A percentile compares a stretch with the other conserved stretches of the same genome.
These are phyloP conservation scores for Tolypocladium tropicale DNA, from an alignment of 2,329 filamentous ascomycete genomes.

Conservation along the genomic window DNA sequence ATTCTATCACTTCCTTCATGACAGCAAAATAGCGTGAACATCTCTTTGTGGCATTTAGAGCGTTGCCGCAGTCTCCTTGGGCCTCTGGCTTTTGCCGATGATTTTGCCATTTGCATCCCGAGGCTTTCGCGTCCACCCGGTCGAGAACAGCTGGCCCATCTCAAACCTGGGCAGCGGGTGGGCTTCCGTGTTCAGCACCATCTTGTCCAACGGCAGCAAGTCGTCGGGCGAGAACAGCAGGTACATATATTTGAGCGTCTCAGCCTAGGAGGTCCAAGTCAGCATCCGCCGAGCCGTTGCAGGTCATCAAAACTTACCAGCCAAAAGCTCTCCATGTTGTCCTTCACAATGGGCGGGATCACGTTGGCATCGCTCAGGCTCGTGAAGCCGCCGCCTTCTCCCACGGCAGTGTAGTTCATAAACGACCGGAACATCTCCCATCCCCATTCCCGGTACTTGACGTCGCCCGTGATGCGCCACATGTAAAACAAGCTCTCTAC, in stretches of 20 bases:
- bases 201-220: slow-evolving; percentile 70
- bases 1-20: background rate
- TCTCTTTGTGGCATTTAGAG: background rate
- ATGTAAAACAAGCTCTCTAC: slow-evolving; percentile 97
- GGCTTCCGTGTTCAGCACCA: slow-evolving; percentile 94
- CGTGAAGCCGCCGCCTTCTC: slow-evolving; percentile 71
- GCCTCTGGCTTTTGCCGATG: slow-evolving; percentile 6
- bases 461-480: slow-evolving; percentile 93
- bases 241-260: slow-evolving; percentile 97
- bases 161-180: slow-evolving; percentile 85
- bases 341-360: slow-evolving; percentile 57
- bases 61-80: background rate
- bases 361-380: slow-evolving; percentile 65
- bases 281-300: background rate
- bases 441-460: slow-evolving; percentile 86
- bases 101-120: slow-evolving; percentile 37
- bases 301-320: slow-evolving; percentile 48
- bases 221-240: slow-evolving; percentile 81
- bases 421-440: slow-evolving; percentile 98
- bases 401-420: slow-evolving; percentile 71
- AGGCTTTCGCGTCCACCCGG: slow-evolving; percentile 68
- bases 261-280: slow-evolving; percentile 46
- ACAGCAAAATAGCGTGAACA: no score
- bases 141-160: slow-evolving; percentile 64
- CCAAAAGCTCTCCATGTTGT: slow-evolving; percentile 99